Evolutionary conservation across 106 monocot genomes (phyloP).

Genomic region (Narthecium ossifragum): DNA sequence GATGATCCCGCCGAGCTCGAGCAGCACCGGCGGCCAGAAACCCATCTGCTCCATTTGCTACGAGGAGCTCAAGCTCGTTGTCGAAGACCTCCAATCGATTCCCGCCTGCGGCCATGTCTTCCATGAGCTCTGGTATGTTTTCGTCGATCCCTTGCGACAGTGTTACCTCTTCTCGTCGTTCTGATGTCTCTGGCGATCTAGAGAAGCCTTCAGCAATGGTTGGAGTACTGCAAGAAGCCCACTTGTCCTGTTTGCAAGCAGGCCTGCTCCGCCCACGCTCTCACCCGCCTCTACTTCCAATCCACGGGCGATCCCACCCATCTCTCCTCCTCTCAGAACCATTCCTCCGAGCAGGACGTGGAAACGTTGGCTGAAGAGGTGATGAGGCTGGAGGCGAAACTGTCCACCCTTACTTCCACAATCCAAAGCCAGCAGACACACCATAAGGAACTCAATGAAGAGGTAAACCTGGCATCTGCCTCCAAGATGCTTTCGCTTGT

Average conservation of each 20-base stretch:
- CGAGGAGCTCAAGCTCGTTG: constrained; percentile 73
- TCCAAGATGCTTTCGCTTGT: not conserved
- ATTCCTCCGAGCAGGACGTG: constrained; percentile 14
- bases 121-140: constrained; percentile 88
- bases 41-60: constrained; percentile 94
- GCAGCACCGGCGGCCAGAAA: constrained; percentile 25
- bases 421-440: constrained; percentile 44
- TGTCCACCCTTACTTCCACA: constrained; percentile 11
- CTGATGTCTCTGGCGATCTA: not conserved
- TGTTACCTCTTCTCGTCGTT: not conserved
- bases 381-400: constrained; percentile 40
- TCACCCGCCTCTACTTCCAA: constrained; percentile 81
- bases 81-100: constrained; percentile 75
- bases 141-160: too few relatives aligned
- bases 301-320: constrained; percentile 40
- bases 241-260: constrained; percentile 96
- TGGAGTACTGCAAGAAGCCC: constrained; percentile 91
- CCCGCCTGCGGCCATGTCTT: constrained; percentile 93
- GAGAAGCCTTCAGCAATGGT: constrained; percentile 84
- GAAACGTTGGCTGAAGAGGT: constrained; percentile 42
- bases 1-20: too few relatives aligned
- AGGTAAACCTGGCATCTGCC: constrained; percentile 21
- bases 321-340: constrained; percentile 1
- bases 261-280: constrained; percentile 26
- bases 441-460: constrained; percentile 41